Conservation (phyloP, 345 rosid genomes). For the Salix caprea region DNA sequence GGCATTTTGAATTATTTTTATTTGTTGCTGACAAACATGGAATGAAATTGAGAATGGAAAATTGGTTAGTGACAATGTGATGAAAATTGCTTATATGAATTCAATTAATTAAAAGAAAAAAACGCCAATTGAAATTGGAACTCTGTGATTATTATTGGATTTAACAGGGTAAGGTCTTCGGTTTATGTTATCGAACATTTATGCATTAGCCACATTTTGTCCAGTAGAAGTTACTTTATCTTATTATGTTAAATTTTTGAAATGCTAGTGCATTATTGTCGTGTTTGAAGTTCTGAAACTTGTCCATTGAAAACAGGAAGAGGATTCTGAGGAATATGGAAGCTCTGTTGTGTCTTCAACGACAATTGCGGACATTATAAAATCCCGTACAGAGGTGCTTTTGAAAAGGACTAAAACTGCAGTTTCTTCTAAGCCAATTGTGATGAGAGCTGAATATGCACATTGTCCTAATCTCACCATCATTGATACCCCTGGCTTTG, state of each 20-base stretch:
- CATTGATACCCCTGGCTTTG: constrained; percentile 96
- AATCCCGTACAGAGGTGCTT: constrained; percentile 69
- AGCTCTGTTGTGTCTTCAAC: constrained; percentile 62
- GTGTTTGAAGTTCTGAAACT: neutral
- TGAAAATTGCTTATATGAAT: no score
- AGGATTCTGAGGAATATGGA: constrained; percentile 92
- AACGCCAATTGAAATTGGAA: neutral
- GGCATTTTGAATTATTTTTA: neutral
- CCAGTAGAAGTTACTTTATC: neutral
- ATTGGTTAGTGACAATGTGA: neutral
- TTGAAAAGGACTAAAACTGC: constrained; percentile 67
- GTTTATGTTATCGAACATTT: no score
- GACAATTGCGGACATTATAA: constrained; percentile 73
- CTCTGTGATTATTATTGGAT: neutral
- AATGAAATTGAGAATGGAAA: no score
- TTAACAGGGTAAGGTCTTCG: no score
- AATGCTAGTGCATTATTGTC: neutral
- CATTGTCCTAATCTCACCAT: constrained; percentile 95
- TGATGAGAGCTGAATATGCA: constrained; percentile 97
- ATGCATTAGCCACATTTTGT: neutral
- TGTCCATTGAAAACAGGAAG: constrained; percentile 48
- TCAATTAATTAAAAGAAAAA: no score
- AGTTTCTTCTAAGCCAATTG: constrained; percentile 91
- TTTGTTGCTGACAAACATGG: neutral
- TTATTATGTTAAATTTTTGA: neutral